Base-by-base conservation (phyloP, 148 eudicot species). In the Polygonum maritimum region DNA sequence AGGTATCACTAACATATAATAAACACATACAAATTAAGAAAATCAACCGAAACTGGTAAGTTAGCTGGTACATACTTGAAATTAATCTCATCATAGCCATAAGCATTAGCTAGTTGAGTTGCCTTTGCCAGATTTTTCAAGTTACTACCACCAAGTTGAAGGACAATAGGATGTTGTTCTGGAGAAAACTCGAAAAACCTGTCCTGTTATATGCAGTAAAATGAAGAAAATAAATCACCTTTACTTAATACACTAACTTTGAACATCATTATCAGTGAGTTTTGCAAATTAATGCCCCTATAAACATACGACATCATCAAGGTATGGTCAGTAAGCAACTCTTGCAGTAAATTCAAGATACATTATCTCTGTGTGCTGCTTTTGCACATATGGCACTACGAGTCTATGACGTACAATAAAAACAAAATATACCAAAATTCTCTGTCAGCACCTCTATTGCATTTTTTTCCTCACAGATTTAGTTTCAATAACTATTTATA, bases 131-230 rank as follows among this genome's bases (percentile, higher is more conserved):
- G 79, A 79, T 90, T 90, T 70, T 89, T 90, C 88, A 90, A 86
- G 79, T 92, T 92, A 78, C 76, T 92, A 75, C 98, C 97, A 22
- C 97, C 98, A 87, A 94, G 83, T 82, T 94, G 98, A 80, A 94
- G 98, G 76, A 90, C 98, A 77, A 94, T 88, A 71, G 97, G 98
- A 83, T 94, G 98, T 78, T 94, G 97, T 81, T 94, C 98, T 12
- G 87, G 89, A 77, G 86, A 79, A 78, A 83, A 94, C 36, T 83
- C 93, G 83, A 94, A 86, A 76, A 88, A 90, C 82, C 92, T 87
- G 81, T 94, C 98, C 98, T 92, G 96, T 22, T 67, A 15, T 3
- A 14, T 38, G 7, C 71, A 67, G 19, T 67, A 31, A 67, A 67
- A 36, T 60, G 69, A 31, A 26, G 7, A 51, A 51, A 51, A 48